Conservation (phyloP, 371 early-diverging fungal genomes). For the Saksenaea vasiformis region DNA sequence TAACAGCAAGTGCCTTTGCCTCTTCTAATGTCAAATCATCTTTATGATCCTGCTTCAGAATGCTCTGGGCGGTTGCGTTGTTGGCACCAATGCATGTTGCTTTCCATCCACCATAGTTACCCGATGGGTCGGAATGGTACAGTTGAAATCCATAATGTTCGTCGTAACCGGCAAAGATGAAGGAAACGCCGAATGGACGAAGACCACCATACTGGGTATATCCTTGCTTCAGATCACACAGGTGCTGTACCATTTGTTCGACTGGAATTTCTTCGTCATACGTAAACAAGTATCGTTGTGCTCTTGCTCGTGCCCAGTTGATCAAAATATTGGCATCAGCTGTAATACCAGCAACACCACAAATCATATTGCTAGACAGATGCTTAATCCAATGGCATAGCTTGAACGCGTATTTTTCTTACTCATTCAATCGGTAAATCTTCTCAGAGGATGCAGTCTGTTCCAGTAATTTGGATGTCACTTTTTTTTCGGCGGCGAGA, state of each 20-base stretch:
- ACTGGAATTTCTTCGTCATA: conserved; percentile 92
- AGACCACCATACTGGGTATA: conserved; percentile 99
- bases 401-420: conserved; percentile 24
- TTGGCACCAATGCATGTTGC: conserved; percentile 98
- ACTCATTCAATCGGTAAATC: conserved; percentile 96
- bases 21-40: conserved; percentile 86
- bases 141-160: conserved; percentile 91
- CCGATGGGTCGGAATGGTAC: conserved; percentile 98
- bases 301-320: conserved; percentile 85
- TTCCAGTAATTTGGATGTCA: conserved; percentile 91
- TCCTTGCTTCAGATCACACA: conserved; percentile 97
- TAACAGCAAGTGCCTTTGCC: conserved; percentile 87
- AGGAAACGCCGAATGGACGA: conserved; percentile 99
- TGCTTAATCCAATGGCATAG: neutral
- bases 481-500: conserved; percentile 97
- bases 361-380: conserved; percentile 78
- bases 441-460: conserved; percentile 88
- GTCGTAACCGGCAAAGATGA: conserved; percentile 97
- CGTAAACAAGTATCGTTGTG: conserved; percentile 87
- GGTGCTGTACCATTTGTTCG: conserved; percentile 91
- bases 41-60: conserved; percentile 95
- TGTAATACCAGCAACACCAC: conserved; percentile 98
- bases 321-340: conserved; percentile 98
- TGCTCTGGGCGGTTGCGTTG: conserved; percentile 86
- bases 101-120: conserved; percentile 99